A percentile compares a stretch with the other conserved stretches of the same genome.
These are phyloP conservation scores for Candida buenavistaensis DNA, from an alignment of 1,139 yeast genomes.

Conservation along the genomic window DNA sequence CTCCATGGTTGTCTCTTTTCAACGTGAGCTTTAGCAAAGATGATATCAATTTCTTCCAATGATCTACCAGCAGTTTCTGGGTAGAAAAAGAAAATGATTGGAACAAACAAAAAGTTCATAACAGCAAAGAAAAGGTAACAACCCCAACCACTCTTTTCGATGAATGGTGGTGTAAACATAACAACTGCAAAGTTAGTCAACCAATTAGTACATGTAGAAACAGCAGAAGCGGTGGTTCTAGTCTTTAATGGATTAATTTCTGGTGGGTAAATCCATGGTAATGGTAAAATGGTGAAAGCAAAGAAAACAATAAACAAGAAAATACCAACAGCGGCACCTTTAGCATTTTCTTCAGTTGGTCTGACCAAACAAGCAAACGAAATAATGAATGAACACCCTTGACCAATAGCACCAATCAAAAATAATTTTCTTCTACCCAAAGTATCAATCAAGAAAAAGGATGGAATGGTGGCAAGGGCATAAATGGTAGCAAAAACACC, in stretches of 20 bases:
- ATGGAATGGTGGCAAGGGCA: constrained; percentile 60
- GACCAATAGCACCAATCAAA: constrained; percentile 51
- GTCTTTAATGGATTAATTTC: constrained; percentile 64
- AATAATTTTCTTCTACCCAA: constrained; percentile 66
- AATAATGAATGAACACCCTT: constrained; percentile 40
- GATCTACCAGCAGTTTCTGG: constrained; percentile 51
- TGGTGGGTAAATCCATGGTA: constrained; percentile 63
- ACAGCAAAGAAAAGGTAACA: constrained; percentile 45
- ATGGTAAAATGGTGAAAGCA: constrained; percentile 57
- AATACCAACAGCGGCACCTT: constrained; percentile 54
- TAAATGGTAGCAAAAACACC: constrained; percentile 67
- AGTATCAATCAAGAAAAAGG: constrained; percentile 63
- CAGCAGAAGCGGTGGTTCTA: constrained; percentile 57
- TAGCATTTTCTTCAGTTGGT: constrained; percentile 31
- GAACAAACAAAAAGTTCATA: constrained; percentile 39
- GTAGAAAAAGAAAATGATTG: constrained; percentile 46
- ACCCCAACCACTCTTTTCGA: constrained; percentile 40
- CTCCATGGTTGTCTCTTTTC: constrained; percentile 50
- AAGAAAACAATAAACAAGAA: constrained; percentile 55
- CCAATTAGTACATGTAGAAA: constrained; percentile 52
- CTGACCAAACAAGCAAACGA: constrained; percentile 45
- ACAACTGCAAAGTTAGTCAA: constrained; percentile 47
- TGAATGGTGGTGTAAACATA: constrained; percentile 49
- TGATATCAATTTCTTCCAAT: constrained; percentile 49
- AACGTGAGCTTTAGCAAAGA: constrained; percentile 44